These are phyloP conservation scores for Haematococcus lacustris DNA, from an alignment of 139 green algal species.

Conservation along the genomic window DNA sequence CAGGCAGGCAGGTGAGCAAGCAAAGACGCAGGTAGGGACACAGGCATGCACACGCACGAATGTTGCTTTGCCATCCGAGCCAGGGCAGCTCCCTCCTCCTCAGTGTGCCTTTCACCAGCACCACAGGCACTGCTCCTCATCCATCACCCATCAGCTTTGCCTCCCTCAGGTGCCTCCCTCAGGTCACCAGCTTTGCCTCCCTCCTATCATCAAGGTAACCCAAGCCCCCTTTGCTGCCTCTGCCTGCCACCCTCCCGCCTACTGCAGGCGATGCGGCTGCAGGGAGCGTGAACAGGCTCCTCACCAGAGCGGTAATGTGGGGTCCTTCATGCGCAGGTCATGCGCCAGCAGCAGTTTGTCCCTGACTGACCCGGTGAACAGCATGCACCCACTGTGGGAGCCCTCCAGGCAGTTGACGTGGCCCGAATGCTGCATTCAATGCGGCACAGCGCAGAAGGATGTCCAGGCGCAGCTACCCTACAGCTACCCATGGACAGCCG, in stretches of 20 bases:
- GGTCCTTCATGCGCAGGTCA: conserved; percentile 49
- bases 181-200: too few relatives aligned
- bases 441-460: too few relatives aligned
- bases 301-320: not conserved
- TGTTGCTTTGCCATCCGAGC: too few relatives aligned
- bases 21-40: too few relatives aligned
- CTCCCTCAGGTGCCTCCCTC: not conserved
- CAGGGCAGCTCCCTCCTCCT: not conserved
- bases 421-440: conserved; percentile 26
- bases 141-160: not conserved
- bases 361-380: conserved; percentile 43
- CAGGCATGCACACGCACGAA: not conserved
- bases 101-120: not conserved
- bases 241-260: not conserved
- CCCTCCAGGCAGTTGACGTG: conserved; percentile 40
- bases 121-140: too few relatives aligned
- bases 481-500: too few relatives aligned
- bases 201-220: not conserved
- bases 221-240: not conserved
- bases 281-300: not conserved
- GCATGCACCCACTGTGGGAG: conserved; percentile 32
- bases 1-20: too few relatives aligned
- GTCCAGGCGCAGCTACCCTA: too few relatives aligned
- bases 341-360: conserved; percentile 46
- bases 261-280: too few relatives aligned